phyloP scores from a whole-genome alignment of 2,329 filamentous ascomycete genomes.

The Fusarium piperis region DNA sequence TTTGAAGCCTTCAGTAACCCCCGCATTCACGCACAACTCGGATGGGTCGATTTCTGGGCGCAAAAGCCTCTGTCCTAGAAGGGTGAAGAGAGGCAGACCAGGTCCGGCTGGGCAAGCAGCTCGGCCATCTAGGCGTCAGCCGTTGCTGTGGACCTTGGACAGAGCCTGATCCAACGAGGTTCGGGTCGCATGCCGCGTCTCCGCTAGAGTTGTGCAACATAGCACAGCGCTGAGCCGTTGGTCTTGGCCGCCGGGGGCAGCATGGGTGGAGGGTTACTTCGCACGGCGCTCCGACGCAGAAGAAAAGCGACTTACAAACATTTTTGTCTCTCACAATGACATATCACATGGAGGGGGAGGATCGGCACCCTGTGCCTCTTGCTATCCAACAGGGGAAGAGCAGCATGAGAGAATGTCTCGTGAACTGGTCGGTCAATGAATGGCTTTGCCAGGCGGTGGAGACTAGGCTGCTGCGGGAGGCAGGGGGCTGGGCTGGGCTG shows the following conservation, averaged over 20 bases:
- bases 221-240: conserved; percentile 8
- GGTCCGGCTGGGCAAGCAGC: background rate
- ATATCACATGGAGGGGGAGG: conserved; percentile 6
- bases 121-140: conserved; percentile 1
- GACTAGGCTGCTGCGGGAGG: background rate
- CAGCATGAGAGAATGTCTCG: background rate
- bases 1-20: conserved; percentile 47
- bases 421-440: background rate
- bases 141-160: background rate
- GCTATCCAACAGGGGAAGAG: conserved; percentile 4
- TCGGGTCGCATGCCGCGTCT: conserved; percentile 17
- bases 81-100: background rate
- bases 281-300: conserved; percentile 23
- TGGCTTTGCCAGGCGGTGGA: background rate
- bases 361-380: conserved; percentile 1
- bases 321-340: conserved; percentile 4
- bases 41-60: conserved; percentile 52
- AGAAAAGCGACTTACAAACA: conserved; percentile 13
- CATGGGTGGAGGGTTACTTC: conserved; percentile 21
- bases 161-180: conserved; percentile 16
- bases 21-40: conserved; percentile 46
- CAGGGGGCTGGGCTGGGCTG: background rate
- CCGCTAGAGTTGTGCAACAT: conserved; percentile 8
- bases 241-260: background rate
- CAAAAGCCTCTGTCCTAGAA: conserved; percentile 47